Base-by-base conservation (phyloP, 495 filamentous ascomycete species). In the Penicillium pulvis region DNA sequence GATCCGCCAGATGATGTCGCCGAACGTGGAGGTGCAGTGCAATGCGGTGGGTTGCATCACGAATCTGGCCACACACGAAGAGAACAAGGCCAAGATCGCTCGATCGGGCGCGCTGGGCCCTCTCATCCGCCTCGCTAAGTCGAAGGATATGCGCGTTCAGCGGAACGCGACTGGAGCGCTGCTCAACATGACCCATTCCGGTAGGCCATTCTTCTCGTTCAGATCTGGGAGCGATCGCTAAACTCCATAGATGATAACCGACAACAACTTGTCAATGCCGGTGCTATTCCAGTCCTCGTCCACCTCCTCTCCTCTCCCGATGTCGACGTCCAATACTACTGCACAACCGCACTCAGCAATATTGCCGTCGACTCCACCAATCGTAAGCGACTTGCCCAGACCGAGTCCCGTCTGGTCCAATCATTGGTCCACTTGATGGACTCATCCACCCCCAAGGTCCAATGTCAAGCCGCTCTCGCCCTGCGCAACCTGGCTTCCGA, bases 11-110 rank as follows among this genome's bases (percentile, higher is more conserved):
- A 98, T 98, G 94, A 92, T 92, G 81, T 97, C 93, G 42, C 85
- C 88, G n/a, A 98, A 98, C 65, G 94, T 98, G 60, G 94, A 98
- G 74, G 94, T 98, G 33, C 94, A 98, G 73, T 98, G 94, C 82
- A 98, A 98, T 71, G 94, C 94, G 35, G 94, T 98, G 50, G 94
- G 94, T 43, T 98, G 94, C 76, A 98, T 98, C 66, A 98, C 94
- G 5, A 98, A 98, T 68, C 75, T 98, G 30, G 94, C 94, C 57
- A 98, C 94, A 1, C 94, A 98, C 67, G 94, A 98, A 75, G 94
- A 98, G 54, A 98, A 98, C 76, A 98, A 98, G 79, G 91, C 95
- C 43, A 97, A 95, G 75, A 98, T 98, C 66, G 95, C 94, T 61
- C 86, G 91, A 46, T 98, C 95, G 11, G 94, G 95, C 26, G 95